phyloP scores from a whole-genome alignment of 139 green algal species.

The Ettlia oleoabundans region DNA sequence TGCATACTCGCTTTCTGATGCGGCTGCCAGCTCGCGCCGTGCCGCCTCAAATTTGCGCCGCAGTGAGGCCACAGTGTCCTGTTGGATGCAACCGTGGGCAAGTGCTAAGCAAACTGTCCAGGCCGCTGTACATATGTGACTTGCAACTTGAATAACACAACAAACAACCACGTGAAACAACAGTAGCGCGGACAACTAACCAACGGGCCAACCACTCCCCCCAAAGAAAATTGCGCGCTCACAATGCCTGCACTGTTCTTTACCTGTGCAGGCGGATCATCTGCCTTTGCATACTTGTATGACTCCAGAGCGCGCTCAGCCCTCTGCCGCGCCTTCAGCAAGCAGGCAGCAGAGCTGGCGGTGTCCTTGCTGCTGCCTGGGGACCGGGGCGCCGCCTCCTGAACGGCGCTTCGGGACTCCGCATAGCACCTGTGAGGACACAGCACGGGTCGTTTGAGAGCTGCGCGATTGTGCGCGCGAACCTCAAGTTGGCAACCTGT shows the following conservation, averaged over 20 bases:
- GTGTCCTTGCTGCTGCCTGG: not conserved
- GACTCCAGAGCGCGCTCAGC: constrained; percentile 18
- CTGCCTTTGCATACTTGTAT: constrained; percentile 21
- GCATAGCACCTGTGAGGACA: not conserved
- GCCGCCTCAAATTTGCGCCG: constrained; percentile 16
- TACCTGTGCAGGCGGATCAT: constrained; percentile 24
- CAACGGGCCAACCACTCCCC: no score
- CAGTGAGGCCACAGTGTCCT: not conserved
- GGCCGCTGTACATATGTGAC: no score
- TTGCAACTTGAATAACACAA: no score
- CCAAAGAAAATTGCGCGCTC: no score
- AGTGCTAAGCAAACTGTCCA: no score
- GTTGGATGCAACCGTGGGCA: not conserved
- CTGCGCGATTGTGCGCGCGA: no score
- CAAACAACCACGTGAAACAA: no score
- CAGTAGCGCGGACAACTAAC: no score
- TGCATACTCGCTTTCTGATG: constrained; percentile 41
- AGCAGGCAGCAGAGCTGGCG: not conserved
- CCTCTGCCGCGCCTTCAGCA: not conserved
- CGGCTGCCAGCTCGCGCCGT: constrained; percentile 22
- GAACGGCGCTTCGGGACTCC: not conserved
- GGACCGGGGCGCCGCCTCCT: not conserved
- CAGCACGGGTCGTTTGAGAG: not conserved
- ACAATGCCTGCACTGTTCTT: no score
- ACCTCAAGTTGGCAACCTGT: no score